Base-by-base conservation (phyloP, 2,329 filamentous ascomycete species). In the Penicillium griseofulvum region DNA sequence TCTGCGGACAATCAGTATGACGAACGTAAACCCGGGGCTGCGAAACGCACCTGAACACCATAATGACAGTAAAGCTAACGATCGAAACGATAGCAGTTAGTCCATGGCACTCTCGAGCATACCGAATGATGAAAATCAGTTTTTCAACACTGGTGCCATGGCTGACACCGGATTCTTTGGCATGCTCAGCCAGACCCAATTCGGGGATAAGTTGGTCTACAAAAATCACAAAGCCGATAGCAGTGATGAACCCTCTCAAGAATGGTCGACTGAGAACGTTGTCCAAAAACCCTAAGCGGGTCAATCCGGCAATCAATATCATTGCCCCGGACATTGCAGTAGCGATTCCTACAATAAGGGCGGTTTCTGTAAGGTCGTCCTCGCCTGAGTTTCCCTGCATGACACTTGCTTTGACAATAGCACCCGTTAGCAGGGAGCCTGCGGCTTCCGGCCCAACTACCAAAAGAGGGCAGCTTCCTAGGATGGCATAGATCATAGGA, bases 181-280 rank as follows among this genome's bases (percentile, higher is more conserved):
- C 90, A 17, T 85, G 74, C 1, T 81, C 76, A 36, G 80, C 81
- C 22, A 99, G 80, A 0, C 94, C 94, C 65, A 96, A 82, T 73
- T 97, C 91, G 0, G 93, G 92, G 50, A 97, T 89, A 42, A 96
- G 78, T 74, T 99, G 94, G 71, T 97, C 94, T 34, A 97, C 90
- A 37, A 95, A 86, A 69, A 99, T 97, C 61, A 97, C 92, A 53
- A 97, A 90, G 46, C 94, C 94, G 70, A 99, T 95, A 48, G 94
- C 94, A 54, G 90, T 96, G 74, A 99, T 97, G 76, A 99, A 99
- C 0, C 94, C 94, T 56, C 94, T 83, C 53, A 97, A 76, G 66
- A 99, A 97, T 0, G 94, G 94, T 33, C 91, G 83, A 64, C 92
- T 97, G 34, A 99, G 81, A 11, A 99, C 92, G 67, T 91, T 96